Base-by-base conservation (phyloP, 768 basidiomycete genomes). In the Leccinum aurantiacum region DNA sequence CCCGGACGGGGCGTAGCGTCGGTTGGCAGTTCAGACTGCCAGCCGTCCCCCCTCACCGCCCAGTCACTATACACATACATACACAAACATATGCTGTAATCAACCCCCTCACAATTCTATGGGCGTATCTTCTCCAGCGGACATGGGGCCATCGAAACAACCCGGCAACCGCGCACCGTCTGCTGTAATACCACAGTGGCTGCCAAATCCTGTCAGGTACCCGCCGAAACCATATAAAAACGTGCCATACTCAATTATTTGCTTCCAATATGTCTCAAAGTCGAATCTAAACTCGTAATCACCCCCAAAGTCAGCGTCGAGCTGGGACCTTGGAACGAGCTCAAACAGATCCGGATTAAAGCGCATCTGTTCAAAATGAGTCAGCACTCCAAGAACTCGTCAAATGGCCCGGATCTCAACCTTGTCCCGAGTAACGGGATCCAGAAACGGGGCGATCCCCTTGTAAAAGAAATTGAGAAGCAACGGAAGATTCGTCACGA, bases 371-470 rank as follows among this genome's bases (percentile, higher is more conserved):
- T 49, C 44, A 8, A 17, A 31, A 24, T 48, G 7, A 55, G 63
- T 62, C 35, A 56, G 6, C 19, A 15, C 25, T 37, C 57, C 35
- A 25, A 44, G 46, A 33, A 15, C 31, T n/a, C 24, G 33, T 25
- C 6, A 15, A 25, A 33, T 2, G 38, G 7, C 0, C 17, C n/a
- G 31, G 31, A 29, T 33, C 47, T 8, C 41, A 25, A 89, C 90
- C 85, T 95, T 95, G 68, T 93, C 91, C 48, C 90, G 80, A 0
- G 93, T 95, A 31, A 93, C 85, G 6, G 93, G 93, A 69, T 95
- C 93, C 53, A 95, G 71, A 77, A 95, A 93, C 0, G 93, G 92
- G 9, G 87, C 76, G 63, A 95, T 93, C 47, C 87, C 91, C 67
- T 89, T 94, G 74, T 87, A 89, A 76, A 91, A 89, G 75, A 90